Evolutionary conservation across 2,329 filamentous ascomycete genomes (phyloP).

Genomic region (Penicillium sp.): DNA sequence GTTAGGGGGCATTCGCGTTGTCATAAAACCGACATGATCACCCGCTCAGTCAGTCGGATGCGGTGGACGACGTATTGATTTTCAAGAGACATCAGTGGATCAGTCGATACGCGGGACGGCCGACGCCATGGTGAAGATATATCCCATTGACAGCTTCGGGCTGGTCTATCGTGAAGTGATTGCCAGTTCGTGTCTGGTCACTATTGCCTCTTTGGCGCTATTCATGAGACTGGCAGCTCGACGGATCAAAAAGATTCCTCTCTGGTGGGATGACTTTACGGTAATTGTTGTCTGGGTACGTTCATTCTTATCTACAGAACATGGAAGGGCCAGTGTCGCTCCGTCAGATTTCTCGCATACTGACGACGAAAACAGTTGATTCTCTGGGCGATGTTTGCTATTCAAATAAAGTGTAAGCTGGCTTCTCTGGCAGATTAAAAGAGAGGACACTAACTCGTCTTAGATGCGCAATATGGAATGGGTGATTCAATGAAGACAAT

Average conservation of each 20-base stretch:
- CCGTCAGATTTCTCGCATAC: background rate
- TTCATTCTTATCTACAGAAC: too few relatives aligned
- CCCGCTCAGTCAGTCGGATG: too few relatives aligned
- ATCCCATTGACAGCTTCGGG: background rate
- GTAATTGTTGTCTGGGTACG: background rate
- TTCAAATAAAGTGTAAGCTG: slow-evolving; percentile 1
- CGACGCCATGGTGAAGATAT: slow-evolving; percentile 2
- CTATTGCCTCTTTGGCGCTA: background rate
- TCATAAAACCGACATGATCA: too few relatives aligned
- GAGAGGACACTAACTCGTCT: background rate
- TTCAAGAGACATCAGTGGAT: background rate
- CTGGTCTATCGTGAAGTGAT: background rate
- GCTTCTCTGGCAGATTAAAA: background rate
- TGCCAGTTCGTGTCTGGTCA: background rate
- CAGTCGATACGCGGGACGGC: too few relatives aligned
- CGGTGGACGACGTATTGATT: too few relatives aligned
- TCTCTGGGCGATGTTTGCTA: background rate
- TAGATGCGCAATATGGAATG: background rate
- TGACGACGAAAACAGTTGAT: background rate
- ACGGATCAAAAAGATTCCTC: background rate
- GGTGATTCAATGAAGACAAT: background rate
- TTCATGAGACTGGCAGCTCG: background rate
- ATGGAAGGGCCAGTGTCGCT: too few relatives aligned
- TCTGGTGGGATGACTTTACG: slow-evolving; percentile 1
- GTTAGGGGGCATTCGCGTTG: too few relatives aligned